Conservation (phyloP, 2,329 filamentous ascomycete genomes). For the Parastagonospora nodorum region DNA sequence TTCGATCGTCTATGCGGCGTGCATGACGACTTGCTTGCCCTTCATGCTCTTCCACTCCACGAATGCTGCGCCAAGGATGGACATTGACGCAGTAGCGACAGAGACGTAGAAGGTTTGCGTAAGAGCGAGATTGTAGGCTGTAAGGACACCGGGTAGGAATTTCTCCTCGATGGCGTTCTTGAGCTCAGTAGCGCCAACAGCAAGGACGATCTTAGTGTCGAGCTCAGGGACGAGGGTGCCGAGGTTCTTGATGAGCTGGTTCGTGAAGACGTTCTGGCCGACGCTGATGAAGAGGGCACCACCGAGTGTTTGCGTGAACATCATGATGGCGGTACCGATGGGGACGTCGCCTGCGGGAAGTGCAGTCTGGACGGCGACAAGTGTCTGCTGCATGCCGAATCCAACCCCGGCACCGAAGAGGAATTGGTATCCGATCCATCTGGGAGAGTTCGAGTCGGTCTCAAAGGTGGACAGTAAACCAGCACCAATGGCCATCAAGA, state of each 20-base stretch:
- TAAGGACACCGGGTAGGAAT: constrained; percentile 59
- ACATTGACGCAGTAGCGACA: constrained; percentile 59
- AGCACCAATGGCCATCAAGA: constrained; percentile 53
- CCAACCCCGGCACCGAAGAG: constrained; percentile 52
- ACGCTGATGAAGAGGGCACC: constrained; percentile 56
- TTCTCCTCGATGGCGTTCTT: constrained; percentile 56
- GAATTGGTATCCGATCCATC: constrained; percentile 50
- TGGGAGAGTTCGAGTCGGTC: constrained; percentile 41
- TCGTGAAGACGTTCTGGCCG: constrained; percentile 57
- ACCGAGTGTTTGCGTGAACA: constrained; percentile 55
- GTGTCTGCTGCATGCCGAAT: constrained; percentile 55
- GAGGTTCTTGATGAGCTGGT: constrained; percentile 53
- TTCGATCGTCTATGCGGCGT: constrained; percentile 27
- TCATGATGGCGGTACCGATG: constrained; percentile 55
- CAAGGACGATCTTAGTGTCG: constrained; percentile 49
- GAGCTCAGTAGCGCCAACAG: constrained; percentile 64
- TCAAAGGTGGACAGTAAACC: constrained; percentile 53
- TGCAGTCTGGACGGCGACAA: constrained; percentile 53
- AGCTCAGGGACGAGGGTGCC: constrained; percentile 46
- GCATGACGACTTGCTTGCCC: constrained; percentile 55
- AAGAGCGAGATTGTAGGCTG: constrained; percentile 68
- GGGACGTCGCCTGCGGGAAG: constrained; percentile 51
- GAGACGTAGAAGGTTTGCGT: constrained; percentile 65
- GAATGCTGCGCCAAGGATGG: constrained; percentile 58
- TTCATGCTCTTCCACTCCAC: constrained; percentile 73